Evolutionary conservation across 768 basidiomycete species (phyloP), one percentile per base, ranked within the genome.

Genomic region (Russula earlei): DNA sequence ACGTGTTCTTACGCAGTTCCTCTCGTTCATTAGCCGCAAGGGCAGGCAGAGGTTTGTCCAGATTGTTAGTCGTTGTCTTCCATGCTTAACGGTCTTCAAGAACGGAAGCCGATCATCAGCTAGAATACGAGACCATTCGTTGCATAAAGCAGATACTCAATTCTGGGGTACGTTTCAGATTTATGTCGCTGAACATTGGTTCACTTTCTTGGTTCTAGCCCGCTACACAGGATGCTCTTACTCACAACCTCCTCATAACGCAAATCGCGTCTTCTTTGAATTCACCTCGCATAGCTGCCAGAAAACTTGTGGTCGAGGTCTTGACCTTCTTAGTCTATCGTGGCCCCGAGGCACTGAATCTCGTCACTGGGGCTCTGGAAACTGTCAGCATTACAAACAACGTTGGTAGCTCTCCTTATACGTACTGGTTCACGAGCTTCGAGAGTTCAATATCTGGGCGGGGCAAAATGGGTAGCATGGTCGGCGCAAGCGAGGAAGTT

Each of bases 401-500:
- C 50, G 71, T 77, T 50, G 79, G 79, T 45, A 79, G 79, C 48
- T 71, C 75, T 14, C 74, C 75, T 20, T 98, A 91, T 67, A 84
- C 83, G 59, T 92, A 82, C 63, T 98, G 92, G 94, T 89, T 98
- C 66, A 85, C 83, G 62, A 85, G 84, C 0, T 73, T 95, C 60
- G 87, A 91, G 62, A 71, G 72, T 25, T 81, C 81, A 3, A 75
- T 97, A 17, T 78, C 82, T 45, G 94, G 93, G 2, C 75, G 92
- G 54, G 95, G 95, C 1, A 87, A 84, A 68, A 93, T 97, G 91
- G 95, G 95, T 1, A 96, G 89, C 67, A 69, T 89, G 38, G 95
- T 99, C 8, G 96, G 96, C 0, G 91, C 92, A 22, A 95, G 93
- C 63, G 90, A 94, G 14, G 93, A 97, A 62, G 80, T 94, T 53